These are phyloP conservation scores for Rubia tinctorum DNA, from an alignment of 305 asterid genomes.

Conservation along the genomic window DNA sequence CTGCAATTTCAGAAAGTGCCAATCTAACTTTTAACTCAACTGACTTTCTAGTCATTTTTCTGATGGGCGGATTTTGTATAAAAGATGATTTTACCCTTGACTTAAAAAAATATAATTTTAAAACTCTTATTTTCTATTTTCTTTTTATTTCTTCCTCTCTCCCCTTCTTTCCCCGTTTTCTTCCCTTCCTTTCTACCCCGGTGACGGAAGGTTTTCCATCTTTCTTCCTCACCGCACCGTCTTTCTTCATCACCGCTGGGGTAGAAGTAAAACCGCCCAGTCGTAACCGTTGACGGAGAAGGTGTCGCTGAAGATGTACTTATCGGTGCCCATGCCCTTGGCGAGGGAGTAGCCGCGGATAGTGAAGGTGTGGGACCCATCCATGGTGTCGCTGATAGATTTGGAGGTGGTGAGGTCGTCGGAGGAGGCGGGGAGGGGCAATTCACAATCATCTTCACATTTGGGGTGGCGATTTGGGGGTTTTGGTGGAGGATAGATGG, in stretches of 20 bases:
- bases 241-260: conserved; percentile 50
- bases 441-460: conserved; percentile 49
- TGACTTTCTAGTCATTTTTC: too few relatives aligned
- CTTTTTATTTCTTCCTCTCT: too few relatives aligned
- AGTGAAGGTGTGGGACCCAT: conserved; percentile 88
- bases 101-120: too few relatives aligned
- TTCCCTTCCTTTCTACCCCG: too few relatives aligned
- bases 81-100: too few relatives aligned
- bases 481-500: background rate
- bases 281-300: conserved; percentile 83
- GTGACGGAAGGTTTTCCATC: too few relatives aligned
- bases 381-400: conserved; percentile 78
- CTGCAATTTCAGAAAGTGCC: too few relatives aligned
- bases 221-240: too few relatives aligned
- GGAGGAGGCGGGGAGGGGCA: conserved; percentile 17
- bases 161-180: too few relatives aligned
- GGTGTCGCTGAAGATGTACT: conserved; percentile 70
- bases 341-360: conserved; percentile 87
- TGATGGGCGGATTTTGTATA: too few relatives aligned
- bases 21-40: too few relatives aligned
- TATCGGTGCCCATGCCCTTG: conserved; percentile 88
- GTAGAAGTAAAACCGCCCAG: conserved; percentile 85
- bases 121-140: too few relatives aligned
- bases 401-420: conserved; percentile 52
- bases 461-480: background rate